Conservation (phyloP, 1,284 basidiomycete genomes). For the Vanrija pseudolonga region DNA sequence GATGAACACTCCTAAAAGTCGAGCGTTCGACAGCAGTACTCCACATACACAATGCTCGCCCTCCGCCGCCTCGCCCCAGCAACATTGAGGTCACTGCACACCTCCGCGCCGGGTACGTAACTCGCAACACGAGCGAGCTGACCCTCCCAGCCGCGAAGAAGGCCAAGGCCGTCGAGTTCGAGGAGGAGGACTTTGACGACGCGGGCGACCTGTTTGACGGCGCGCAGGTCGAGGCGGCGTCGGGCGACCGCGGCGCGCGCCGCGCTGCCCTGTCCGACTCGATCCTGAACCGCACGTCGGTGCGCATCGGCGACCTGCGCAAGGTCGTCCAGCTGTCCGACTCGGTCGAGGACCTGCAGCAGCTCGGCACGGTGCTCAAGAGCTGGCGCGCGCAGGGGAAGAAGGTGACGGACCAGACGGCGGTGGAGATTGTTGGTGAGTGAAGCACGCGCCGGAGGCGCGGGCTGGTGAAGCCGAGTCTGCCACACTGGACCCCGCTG, state of each 20-base stretch:
- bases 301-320: conserved; percentile 14
- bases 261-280: conserved; percentile 1
- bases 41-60: conserved; percentile 11
- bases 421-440: conserved; percentile 19
- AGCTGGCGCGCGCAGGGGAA: conserved; percentile 14
- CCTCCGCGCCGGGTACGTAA: conserved; percentile 5
- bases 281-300: conserved; percentile 4
- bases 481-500: neutral
- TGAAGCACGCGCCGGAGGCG: too few species aligned
- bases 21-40: neutral
- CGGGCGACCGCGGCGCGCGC: conserved; percentile 3
- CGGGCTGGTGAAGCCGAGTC: too few species aligned
- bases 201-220: conserved; percentile 15
- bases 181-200: conserved; percentile 9
- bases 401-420: conserved; percentile 15
- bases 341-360: conserved; percentile 13
- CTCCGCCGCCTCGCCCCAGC: conserved; percentile 13
- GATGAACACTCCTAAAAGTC: neutral
- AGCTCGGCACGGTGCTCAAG: conserved; percentile 9
- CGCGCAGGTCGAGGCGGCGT: neutral
- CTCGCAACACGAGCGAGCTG: neutral
- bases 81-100: conserved; percentile 11
- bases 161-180: conserved; percentile 6
- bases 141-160: conserved; percentile 4
- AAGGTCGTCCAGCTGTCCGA: conserved; percentile 19